These are phyloP conservation scores for Cryptococcus deneoformans DNA, from an alignment of 1,284 basidiomycete genomes.

Conservation along the genomic window DNA sequence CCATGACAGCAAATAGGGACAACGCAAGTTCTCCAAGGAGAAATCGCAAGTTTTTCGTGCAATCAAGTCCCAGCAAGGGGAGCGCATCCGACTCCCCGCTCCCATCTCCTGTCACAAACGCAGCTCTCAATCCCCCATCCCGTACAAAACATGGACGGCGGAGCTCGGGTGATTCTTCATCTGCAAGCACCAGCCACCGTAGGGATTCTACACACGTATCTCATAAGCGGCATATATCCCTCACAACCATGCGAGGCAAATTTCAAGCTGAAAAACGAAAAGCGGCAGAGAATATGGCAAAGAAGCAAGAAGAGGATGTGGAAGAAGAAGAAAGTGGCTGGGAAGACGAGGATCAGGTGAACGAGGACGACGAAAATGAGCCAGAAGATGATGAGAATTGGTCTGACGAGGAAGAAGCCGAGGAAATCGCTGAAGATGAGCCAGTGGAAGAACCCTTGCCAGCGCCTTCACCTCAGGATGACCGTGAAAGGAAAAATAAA, in stretches of 20 bases:
- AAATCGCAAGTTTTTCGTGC: constrained; percentile 30
- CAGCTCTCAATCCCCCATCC: background rate
- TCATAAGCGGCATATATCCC: constrained; percentile 34
- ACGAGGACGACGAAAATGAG: constrained; percentile 11
- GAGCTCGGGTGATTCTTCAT: constrained; percentile 29
- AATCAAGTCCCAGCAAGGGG: constrained; percentile 29
- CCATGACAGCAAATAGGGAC: background rate
- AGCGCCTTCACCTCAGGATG: background rate
- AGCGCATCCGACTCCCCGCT: constrained; percentile 32
- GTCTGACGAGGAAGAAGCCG: background rate
- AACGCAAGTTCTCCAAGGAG: constrained; percentile 10
- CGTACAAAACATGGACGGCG: constrained; percentile 4
- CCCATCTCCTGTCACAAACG: background rate
- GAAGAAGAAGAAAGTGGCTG: constrained; percentile 12
- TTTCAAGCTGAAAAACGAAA: constrained; percentile 38
- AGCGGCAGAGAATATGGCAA: constrained; percentile 30
- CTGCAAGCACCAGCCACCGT: constrained; percentile 11
- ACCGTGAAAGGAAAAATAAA: background rate
- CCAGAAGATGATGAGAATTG: constrained; percentile 1
- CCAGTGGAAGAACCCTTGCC: background rate
- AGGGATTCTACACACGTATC: background rate
- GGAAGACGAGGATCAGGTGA: constrained; percentile 30
- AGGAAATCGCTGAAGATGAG: background rate
- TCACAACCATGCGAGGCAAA: constrained; percentile 42
- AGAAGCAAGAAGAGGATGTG: constrained; percentile 11